These are phyloP conservation scores for Termitomyces sp. DNA, from an alignment of 768 basidiomycete species.

Conservation along the genomic window DNA sequence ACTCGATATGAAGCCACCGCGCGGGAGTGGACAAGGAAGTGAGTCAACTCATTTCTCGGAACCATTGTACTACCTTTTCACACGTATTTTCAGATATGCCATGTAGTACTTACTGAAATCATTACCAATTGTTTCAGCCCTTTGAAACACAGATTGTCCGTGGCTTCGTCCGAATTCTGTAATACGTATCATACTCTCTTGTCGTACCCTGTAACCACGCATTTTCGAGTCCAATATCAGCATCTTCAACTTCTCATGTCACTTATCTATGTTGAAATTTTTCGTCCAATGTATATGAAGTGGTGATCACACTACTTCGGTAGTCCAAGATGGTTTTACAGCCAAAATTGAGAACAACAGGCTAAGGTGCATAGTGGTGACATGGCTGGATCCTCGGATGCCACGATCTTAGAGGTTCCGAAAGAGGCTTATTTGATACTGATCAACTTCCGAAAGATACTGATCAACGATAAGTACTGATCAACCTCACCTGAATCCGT, in stretches of 20 bases:
- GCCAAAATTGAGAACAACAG: too few species aligned
- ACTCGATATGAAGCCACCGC: slow-evolving; percentile 96
- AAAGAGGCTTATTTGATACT: too few species aligned
- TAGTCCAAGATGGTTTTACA: too few species aligned
- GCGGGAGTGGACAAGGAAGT: slow-evolving; percentile 99
- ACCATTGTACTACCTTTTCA: slow-evolving; percentile 5
- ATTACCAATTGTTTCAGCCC: slow-evolving; percentile 7
- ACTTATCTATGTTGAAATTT: not conserved
- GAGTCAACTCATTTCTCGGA: slow-evolving; percentile 26
- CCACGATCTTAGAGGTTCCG: too few species aligned
- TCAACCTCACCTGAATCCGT: not conserved
- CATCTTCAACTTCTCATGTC: slow-evolving; percentile 8
- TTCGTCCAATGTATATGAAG: not conserved
- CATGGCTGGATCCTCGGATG: too few species aligned
- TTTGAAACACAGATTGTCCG: slow-evolving; percentile 7
- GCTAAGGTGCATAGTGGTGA: too few species aligned
- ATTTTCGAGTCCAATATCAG: slow-evolving; percentile 19
- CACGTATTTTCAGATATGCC: slow-evolving; percentile 35
- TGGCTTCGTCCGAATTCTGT: slow-evolving; percentile 18
- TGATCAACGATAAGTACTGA: not conserved
- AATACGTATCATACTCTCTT: slow-evolving; percentile 22
- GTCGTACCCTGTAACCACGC: slow-evolving; percentile 19
- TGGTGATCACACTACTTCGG: not conserved
- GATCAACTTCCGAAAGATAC: not conserved
- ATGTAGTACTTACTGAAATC: slow-evolving; percentile 40